Conservation (phyloP, 441 rosid species). For the Arabidopsis hybrid region DNA sequence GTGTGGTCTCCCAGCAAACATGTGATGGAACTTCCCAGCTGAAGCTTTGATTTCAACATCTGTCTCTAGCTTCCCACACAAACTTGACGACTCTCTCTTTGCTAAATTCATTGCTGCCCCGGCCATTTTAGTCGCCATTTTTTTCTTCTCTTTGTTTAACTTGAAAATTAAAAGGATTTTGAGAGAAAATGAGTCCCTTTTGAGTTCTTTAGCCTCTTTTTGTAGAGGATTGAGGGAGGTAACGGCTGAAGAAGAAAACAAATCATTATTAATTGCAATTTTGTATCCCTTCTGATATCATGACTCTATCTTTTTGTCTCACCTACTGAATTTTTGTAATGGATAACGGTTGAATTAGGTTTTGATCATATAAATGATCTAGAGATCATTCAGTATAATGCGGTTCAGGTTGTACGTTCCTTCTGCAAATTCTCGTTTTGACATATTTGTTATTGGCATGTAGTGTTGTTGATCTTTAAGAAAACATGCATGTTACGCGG, state of each 20-base stretch:
- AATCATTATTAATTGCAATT: slow-evolving; percentile 21
- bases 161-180: neutral
- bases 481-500: slow-evolving; percentile 10
- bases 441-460: slow-evolving; percentile 11
- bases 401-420: neutral
- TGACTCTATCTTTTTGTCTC: slow-evolving; percentile 23
- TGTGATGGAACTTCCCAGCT: slow-evolving; percentile 33
- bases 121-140: slow-evolving; percentile 21
- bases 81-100: slow-evolving; percentile 1
- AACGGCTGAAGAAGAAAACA: slow-evolving; percentile 12
- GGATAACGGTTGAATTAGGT: slow-evolving; percentile 10
- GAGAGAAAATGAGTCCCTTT: neutral
- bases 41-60: slow-evolving; percentile 39
- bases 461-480: slow-evolving; percentile 11
- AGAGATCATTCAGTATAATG: neutral
- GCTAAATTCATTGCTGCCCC: neutral
- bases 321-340: slow-evolving; percentile 10
- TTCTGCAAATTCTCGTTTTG: neutral
- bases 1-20: slow-evolving; percentile 20
- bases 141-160: neutral
- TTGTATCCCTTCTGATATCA: slow-evolving; percentile 27
- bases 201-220: slow-evolving; percentile 15
- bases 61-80: slow-evolving; percentile 39
- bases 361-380: slow-evolving; percentile 7
- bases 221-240: neutral